These are phyloP conservation scores for Usnea hakonensis DNA, from an alignment of 495 filamentous ascomycete species.

Conservation along the genomic window DNA sequence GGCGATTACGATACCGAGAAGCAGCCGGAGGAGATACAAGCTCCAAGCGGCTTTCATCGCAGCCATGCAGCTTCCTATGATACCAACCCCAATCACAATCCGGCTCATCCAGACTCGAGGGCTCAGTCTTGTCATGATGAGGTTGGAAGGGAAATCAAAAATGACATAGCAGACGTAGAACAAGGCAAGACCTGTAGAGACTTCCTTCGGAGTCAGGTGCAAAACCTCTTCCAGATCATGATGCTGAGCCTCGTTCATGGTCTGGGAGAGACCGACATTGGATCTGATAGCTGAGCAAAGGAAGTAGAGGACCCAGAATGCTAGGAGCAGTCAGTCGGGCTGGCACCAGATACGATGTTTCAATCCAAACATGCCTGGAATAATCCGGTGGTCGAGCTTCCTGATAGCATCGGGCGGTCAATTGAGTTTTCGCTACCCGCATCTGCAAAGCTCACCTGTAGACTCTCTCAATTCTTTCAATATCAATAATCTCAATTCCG, in stretches of 20 bases:
- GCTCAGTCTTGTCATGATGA: constrained; percentile 77
- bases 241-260: constrained; percentile 63
- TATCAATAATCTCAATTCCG: constrained; percentile 36
- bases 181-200: constrained; percentile 73
- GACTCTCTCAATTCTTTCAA: constrained; percentile 53
- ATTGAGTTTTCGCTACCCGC: neutral
- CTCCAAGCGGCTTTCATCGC: constrained; percentile 77
- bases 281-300: constrained; percentile 84
- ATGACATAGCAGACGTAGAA: constrained; percentile 90
- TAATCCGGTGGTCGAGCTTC: constrained; percentile 77
- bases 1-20: constrained; percentile 80
- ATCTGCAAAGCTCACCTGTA: constrained; percentile 45
- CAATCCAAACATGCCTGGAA: constrained; percentile 47
- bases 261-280: constrained; percentile 84
- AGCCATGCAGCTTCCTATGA: constrained; percentile 75
- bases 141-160: constrained; percentile 82
- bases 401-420: constrained; percentile 22
- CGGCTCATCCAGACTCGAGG: constrained; percentile 90
- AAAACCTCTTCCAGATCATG: constrained; percentile 66
- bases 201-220: constrained; percentile 59
- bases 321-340: constrained; percentile 30
- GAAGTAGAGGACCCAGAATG: constrained; percentile 92
- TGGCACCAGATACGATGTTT: neutral
- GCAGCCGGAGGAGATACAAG: constrained; percentile 76
- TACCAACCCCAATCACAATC: constrained; percentile 79